A percentile compares a stretch with the other conserved stretches of the same genome.
phyloP scores from a whole-genome alignment of 768 basidiomycete species.

The Serendipita vermifera region DNA sequence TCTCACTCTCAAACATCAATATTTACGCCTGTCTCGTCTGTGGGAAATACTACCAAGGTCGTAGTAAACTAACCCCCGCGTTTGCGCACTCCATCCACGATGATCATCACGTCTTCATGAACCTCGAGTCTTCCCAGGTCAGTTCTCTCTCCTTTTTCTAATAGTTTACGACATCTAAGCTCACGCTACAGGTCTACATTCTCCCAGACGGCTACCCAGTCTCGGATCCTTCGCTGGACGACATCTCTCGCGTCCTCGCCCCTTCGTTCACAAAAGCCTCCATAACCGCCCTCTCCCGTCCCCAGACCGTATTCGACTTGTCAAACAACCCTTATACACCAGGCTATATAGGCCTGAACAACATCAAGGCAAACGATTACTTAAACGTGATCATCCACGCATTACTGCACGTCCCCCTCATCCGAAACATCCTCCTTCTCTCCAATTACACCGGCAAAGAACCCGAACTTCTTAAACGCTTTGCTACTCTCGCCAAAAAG shows the following conservation, averaged over 20 bases:
- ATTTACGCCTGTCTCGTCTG: slow-evolving; percentile 95
- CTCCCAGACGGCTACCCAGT: slow-evolving; percentile 95
- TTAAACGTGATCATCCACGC: slow-evolving; percentile 95
- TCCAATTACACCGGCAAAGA: slow-evolving; percentile 59
- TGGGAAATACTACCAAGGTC: slow-evolving; percentile 97
- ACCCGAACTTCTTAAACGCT: slow-evolving; percentile 77
- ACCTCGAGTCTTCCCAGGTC: slow-evolving; percentile 87
- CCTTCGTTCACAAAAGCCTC: slow-evolving; percentile 66
- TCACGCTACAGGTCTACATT: slow-evolving; percentile 65
- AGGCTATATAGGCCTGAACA: slow-evolving; percentile 93
- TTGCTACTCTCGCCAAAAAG: slow-evolving; percentile 79
- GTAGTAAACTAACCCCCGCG: slow-evolving; percentile 86
- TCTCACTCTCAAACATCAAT: slow-evolving; percentile 92
- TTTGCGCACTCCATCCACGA: slow-evolving; percentile 96
- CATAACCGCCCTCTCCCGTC: slow-evolving; percentile 31
- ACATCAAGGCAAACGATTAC: slow-evolving; percentile 94
- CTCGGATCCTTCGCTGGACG: slow-evolving; percentile 90
- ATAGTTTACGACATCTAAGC: no score
- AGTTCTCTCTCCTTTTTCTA: slow-evolving; percentile 18
- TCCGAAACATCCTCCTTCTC: slow-evolving; percentile 78
- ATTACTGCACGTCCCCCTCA: slow-evolving; percentile 76
- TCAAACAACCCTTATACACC: slow-evolving; percentile 68
- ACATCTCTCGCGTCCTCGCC: slow-evolving; percentile 80
- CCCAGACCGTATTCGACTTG: slow-evolving; percentile 77
- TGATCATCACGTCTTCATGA: slow-evolving; percentile 97